Conservation (phyloP, 2,329 filamentous ascomycete genomes). For the Delphinella strobiligena region DNA sequence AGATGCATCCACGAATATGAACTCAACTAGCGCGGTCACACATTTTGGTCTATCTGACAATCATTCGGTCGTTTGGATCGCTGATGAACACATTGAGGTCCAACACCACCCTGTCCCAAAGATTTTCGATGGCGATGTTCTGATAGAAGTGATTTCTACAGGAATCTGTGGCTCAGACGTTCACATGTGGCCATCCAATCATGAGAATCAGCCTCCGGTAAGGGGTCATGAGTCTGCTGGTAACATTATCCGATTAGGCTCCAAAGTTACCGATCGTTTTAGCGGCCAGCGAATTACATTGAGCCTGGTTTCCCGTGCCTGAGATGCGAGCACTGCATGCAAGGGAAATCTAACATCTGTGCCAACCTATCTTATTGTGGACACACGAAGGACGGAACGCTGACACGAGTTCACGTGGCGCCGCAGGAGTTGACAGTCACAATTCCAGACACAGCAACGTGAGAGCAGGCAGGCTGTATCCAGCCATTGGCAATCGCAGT, state of each 20-base stretch:
- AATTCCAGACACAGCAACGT: background rate
- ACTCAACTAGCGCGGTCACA: too few species aligned
- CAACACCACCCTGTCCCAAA: background rate
- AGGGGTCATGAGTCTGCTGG: background rate
- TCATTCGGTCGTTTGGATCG: background rate
- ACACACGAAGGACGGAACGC: background rate
- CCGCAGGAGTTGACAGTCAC: background rate
- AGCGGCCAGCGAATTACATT: background rate
- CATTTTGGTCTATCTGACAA: too few species aligned
- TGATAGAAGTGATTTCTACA: background rate
- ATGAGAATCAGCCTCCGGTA: background rate
- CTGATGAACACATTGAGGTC: background rate
- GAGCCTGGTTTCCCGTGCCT: background rate
- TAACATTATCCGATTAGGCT: background rate
- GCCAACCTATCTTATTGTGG: background rate
- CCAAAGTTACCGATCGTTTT: background rate
- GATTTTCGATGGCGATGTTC: background rate
- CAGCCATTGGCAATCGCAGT: constrained; percentile 43
- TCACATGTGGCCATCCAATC: background rate
- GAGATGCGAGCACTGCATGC: background rate
- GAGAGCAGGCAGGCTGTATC: constrained; percentile 40
- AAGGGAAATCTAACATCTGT: background rate
- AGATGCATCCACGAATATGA: too few species aligned
- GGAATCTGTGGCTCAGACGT: background rate
- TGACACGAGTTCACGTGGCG: too few species aligned